A percentile compares a stretch with the other conserved stretches of the same genome.
Evolutionary conservation across 192 early-diverging fungal species (phyloP).

Genomic region (Rhizoclosmatium sp.): DNA sequence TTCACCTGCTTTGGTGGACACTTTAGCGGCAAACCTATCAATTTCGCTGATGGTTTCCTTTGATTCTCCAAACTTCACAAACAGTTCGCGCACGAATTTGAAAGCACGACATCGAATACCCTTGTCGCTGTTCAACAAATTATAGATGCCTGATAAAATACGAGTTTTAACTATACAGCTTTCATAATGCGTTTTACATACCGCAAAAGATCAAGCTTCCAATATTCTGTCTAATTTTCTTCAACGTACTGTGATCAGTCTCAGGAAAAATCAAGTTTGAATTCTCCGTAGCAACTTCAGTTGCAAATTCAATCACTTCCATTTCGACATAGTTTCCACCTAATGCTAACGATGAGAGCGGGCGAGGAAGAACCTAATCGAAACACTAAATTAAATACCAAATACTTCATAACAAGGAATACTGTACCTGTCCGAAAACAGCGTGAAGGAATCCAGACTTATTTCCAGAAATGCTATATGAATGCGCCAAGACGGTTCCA

Average conservation of each 20-base stretch:
- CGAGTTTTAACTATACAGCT: background rate
- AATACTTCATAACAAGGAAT: background rate
- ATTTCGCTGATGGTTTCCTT: slow-evolving; percentile 21
- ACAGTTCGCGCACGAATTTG: slow-evolving; percentile 53
- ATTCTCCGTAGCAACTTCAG: background rate
- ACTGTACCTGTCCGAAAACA: slow-evolving; percentile 36
- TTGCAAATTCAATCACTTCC: slow-evolving; percentile 37
- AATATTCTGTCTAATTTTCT: slow-evolving; percentile 49
- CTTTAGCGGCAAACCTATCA: slow-evolving; percentile 14
- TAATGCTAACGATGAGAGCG: slow-evolving; percentile 21
- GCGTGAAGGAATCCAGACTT: slow-evolving; percentile 41
- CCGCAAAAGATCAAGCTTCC: slow-evolving; percentile 60
- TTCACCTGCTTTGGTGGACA: slow-evolving; percentile 11
- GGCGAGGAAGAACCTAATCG: slow-evolving; percentile 27
- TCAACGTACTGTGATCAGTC: slow-evolving; percentile 39
- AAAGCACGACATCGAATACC: slow-evolving; percentile 45
- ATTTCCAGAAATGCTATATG: slow-evolving; percentile 42
- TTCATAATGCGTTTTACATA: slow-evolving; percentile 5
- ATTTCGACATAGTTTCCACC: slow-evolving; percentile 32
- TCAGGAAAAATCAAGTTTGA: slow-evolving; percentile 43
- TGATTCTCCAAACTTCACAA: slow-evolving; percentile 45
- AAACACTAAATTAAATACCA: background rate
- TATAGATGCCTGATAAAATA: slow-evolving; percentile 47
- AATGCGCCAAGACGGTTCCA: slow-evolving; percentile 54
- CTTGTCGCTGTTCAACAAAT: slow-evolving; percentile 49